Percentiles rank a stretch among this genome's conserved stretches.
phyloP scores from a whole-genome alignment of 1,284 basidiomycete species.

The Tremellales sp. region DNA sequence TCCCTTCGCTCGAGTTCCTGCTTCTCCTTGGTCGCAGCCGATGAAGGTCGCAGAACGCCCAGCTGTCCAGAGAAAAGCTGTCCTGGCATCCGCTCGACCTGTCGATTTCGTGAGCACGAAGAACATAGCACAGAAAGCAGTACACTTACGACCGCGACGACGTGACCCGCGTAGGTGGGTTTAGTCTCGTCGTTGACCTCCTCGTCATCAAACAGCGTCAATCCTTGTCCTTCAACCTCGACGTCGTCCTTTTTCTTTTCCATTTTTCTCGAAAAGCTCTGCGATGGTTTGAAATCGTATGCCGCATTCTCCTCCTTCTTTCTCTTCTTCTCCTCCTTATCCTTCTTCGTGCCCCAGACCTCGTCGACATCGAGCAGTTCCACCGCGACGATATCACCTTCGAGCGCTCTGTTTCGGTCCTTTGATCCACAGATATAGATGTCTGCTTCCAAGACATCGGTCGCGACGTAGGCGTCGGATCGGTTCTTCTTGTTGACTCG shows the following conservation, averaged over 20 bases:
- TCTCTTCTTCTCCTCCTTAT: conserved; percentile 99
- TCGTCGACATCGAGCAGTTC: conserved; percentile 97
- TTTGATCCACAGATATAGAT: conserved; percentile 99
- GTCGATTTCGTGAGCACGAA: neutral
- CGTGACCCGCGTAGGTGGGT: conserved; percentile 81
- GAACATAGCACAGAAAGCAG: neutral
- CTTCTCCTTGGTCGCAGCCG: conserved; percentile 98
- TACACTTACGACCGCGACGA: conserved; percentile 74
- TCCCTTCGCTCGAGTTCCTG: conserved; percentile 96
- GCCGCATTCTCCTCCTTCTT: conserved; percentile 99
- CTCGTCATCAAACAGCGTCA: conserved; percentile 95
- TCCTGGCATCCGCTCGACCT: conserved; percentile 91
- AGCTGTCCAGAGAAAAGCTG: conserved; percentile 97
- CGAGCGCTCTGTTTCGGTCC: conserved; percentile 95
- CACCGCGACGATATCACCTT: conserved; percentile 97
- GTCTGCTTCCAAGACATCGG: conserved; percentile 95
- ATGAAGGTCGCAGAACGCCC: conserved; percentile 90
- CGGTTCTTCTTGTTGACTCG: conserved; percentile 99
- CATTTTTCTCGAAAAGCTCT: conserved; percentile 62
- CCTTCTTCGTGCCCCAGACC: conserved; percentile 99
- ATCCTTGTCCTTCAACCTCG: conserved; percentile 96
- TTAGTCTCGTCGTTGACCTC: conserved; percentile 97
- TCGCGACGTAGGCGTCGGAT: conserved; percentile 99
- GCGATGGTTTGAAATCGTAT: conserved; percentile 64
- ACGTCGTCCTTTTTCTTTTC: conserved; percentile 99